Base-by-base conservation (phyloP, 2,329 filamentous ascomycete species). In the Pseudopyricularia cyperi region DNA sequence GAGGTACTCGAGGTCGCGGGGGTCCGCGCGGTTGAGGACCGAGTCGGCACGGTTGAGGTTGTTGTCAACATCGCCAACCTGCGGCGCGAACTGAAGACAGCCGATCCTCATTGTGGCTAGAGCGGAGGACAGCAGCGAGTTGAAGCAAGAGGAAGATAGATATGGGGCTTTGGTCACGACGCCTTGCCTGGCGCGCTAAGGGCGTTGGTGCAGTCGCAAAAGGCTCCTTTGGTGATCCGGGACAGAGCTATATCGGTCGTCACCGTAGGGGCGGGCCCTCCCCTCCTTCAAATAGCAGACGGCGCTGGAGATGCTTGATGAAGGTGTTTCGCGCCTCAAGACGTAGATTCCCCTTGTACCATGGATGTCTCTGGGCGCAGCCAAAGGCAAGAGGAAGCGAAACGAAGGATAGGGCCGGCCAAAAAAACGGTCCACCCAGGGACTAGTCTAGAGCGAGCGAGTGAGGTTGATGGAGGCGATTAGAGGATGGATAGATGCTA, bases 51-150 rank as follows among this genome's bases (percentile, higher is more conserved):
- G 75, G 56, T 75, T 77, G 46, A 90, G 71, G 57, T 91, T 91
- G 55, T 84, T 78, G 59, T 85, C 68, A 33, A 87, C 68, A 52
- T 85, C 77, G 50, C 83, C 86, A 44, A 90, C 74, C 60, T 81
- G 73, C 12, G 85, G 83, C 47, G 80, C 77, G 56, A 89, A 88
- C 64, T 91, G 85, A 11, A 89, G 68, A 54, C 82, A 85, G 0
- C 50, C 59, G 24, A 60, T 60, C 42, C 53, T 54, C 59, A 69
- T 68, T 19, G 52, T 64, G 17, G 17, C 35, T 22, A 15, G 46
- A 19, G 19, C 15, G 28, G 47, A 26, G 19, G 22, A 19, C 15
- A 17, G 8, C 11, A n/a, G 48, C 2, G n/a, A 22, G n/a, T 15
- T 48, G 44, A 47, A 19, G 22, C 24, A 28, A 24, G 14, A 47